Evolutionary conservation across 2,329 filamentous ascomycete species (phyloP), one percentile per base, ranked within the genome.

Genomic region (Ophiostoma ips): DNA sequence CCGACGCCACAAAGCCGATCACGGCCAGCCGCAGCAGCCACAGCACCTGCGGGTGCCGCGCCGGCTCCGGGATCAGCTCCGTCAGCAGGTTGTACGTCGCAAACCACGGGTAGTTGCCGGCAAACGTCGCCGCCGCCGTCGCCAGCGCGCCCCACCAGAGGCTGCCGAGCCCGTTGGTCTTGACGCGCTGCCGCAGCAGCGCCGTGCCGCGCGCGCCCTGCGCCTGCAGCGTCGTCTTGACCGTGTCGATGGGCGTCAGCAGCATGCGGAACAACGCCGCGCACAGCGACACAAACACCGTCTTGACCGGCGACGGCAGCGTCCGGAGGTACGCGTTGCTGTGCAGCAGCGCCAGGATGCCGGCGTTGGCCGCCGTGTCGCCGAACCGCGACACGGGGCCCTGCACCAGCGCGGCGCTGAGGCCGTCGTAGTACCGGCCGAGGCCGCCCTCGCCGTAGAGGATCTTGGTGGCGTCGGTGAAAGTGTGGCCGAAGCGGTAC

Each of bases 111-210:
- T 72, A 72, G 46, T 72, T 66, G 3, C 70, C 70, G 1, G 69
- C 70, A 52, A 72, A 72, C 0, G 70, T 72, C 0, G 70, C 70
- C 1, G 67, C 69, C 0, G 70, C 70, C 0, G 70, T 72, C 4
- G 70, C 70, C 44, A 72, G 60, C 0, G 70, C 70, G 11, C 70
- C 70, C 70, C 70, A 72, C 69, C 70, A 72, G 10, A 72, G 57
- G 49, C 68, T 72, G 2, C 67, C 68, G 3, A 71, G 28, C 0
- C 70, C 70, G 18, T 72, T 58, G 0, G 61, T 62, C 57, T 68
- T 70, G 55, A 72, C 62, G 2, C 70, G 66, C 40, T 66, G 66
- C 11, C 69, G 64, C 7, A 72, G 62, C 3, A 72, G 55, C 0
- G 61, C 56, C 0, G 68, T 70, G 1, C 70, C 70, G 1, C 64